Evolutionary conservation across 2,329 filamentous ascomycete genomes (phyloP).

Genomic region (Rhinocladiella mackenziei): DNA sequence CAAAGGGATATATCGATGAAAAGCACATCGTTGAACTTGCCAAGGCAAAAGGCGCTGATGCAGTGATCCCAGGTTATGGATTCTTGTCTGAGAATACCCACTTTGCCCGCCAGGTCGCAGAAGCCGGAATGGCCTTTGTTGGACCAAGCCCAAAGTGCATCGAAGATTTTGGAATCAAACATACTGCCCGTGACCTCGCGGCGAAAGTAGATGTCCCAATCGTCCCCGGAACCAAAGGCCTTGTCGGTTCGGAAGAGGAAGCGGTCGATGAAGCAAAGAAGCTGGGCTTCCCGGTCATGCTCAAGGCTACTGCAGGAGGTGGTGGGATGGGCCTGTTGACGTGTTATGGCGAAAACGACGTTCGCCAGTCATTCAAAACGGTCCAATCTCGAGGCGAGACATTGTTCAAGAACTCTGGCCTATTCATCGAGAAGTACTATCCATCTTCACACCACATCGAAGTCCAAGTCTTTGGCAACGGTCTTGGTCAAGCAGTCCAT

Average conservation of each 20-base stretch:
- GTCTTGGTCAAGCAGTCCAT: slow-evolving; percentile 71
- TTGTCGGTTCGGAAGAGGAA: slow-evolving; percentile 48
- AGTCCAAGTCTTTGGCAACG: slow-evolving; percentile 85
- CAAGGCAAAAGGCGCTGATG: slow-evolving; percentile 48
- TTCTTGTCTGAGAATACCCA: slow-evolving; percentile 62
- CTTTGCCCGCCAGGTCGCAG: slow-evolving; percentile 53
- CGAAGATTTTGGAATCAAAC: slow-evolving; percentile 56
- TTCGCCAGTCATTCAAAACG: slow-evolving; percentile 64
- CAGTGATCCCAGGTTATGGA: slow-evolving; percentile 64
- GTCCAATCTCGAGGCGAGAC: slow-evolving; percentile 72
- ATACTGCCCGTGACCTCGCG: slow-evolving; percentile 54
- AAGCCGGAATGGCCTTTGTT: slow-evolving; percentile 56
- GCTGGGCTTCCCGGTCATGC: slow-evolving; percentile 53
- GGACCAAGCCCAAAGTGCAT: slow-evolving; percentile 56
- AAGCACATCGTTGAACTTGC: slow-evolving; percentile 50
- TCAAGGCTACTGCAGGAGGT: slow-evolving; percentile 76
- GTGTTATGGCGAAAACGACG: slow-evolving; percentile 64
- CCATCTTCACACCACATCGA: slow-evolving; percentile 78
- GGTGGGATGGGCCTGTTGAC: slow-evolving; percentile 84
- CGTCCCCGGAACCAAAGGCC: slow-evolving; percentile 51
- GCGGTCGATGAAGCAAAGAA: slow-evolving; percentile 43
- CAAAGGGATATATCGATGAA: slow-evolving; percentile 43
- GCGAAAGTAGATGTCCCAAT: slow-evolving; percentile 52
- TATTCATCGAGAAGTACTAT: slow-evolving; percentile 82
- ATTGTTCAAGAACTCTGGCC: slow-evolving; percentile 77